Evolutionary conservation across 176 grass and related monocot genomes (phyloP), one percentile per base, ranked within the genome.

Genomic region (Elaeis guineensis): DNA sequence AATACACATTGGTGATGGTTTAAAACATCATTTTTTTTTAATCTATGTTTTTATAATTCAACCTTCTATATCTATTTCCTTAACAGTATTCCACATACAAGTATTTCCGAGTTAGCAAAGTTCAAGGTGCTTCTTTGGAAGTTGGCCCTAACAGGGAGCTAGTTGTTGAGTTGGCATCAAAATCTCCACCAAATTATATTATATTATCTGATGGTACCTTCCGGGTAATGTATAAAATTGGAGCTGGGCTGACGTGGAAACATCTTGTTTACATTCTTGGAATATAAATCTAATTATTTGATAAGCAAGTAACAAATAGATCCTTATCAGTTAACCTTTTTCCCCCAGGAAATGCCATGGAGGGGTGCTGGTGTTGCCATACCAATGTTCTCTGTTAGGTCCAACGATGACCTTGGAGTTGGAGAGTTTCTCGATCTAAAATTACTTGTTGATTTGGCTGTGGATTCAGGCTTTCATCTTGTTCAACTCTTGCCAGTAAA

Each of bases 351-450:
- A 69, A 54, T 68, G 49, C 84, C 87, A 68, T 98, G 93, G 93
- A 92, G 79, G 75, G 93, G 93, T 70, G 81, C 87, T 51, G 93
- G 93, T 74, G 93, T 98, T 82, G 87, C 93, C 24, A 83, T 92
- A 71, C 93, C 93, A 2, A 65, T 98, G 61, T 98, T 98, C 69
- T 92, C 93, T 7, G 69, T 98, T 61, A 88, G 87, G 21, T 89
- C 93, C 20, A 71, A 73, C 58, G 84, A 98, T 30, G 93, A 89
- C 66, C 76, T 98, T 51, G 93, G 93, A 64, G 93, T 98, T 78
- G 93, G 93, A 83, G 93, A 98, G 75, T 98, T 98, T 70, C 81
- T 85, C 51, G 93, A 98, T 66, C 84, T 98, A 76, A 98, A 89
- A 72, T 74, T 92, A 71, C 78, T 98, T 69, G 87, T 92, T 83